A percentile compares a stretch with the other conserved stretches of the same genome.
Conservation (phyloP, 1,284 basidiomycete genomes). For the Malassezia pachydermatis region DNA sequence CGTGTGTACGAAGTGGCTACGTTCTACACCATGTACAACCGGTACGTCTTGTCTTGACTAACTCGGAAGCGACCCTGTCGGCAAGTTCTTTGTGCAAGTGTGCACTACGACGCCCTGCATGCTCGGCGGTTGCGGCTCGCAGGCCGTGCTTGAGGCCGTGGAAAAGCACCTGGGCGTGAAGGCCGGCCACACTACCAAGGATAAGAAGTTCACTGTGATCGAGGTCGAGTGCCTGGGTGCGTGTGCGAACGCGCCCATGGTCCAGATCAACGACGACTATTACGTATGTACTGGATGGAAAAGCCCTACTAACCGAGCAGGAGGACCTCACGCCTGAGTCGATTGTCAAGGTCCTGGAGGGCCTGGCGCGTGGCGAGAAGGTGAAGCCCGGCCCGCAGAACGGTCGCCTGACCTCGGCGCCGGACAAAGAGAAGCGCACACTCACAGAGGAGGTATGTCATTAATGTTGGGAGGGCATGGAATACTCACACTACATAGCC, state of each 20-base stretch:
- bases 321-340: slow-evolving; percentile 92
- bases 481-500: slow-evolving; percentile 55
- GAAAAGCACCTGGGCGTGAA: slow-evolving; percentile 72
- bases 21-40: slow-evolving; percentile 87
- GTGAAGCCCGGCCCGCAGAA: slow-evolving; percentile 87
- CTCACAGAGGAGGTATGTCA: slow-evolving; percentile 65
- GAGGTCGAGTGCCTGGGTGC: slow-evolving; percentile 96
- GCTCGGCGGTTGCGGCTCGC: slow-evolving; percentile 73
- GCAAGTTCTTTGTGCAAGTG: slow-evolving; percentile 87
- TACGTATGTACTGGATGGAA: slow-evolving; percentile 65
- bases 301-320: slow-evolving; percentile 51
- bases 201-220: slow-evolving; percentile 92
- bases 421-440: slow-evolving; percentile 67
- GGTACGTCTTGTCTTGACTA: slow-evolving; percentile 16
- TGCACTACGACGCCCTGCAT: slow-evolving; percentile 99
- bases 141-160: slow-evolving; percentile 75
- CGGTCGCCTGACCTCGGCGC: slow-evolving; percentile 69
- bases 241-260: slow-evolving; percentile 98
- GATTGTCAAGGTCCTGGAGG: slow-evolving; percentile 75
- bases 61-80: slow-evolving; percentile 73
- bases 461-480: no score
- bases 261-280: slow-evolving; percentile 91
- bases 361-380: slow-evolving; percentile 71
- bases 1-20: slow-evolving; percentile 98
- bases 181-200: slow-evolving; percentile 80